phyloP scores from a whole-genome alignment of 164 flowering plant species.

The Aristolochia fimbriata region DNA sequence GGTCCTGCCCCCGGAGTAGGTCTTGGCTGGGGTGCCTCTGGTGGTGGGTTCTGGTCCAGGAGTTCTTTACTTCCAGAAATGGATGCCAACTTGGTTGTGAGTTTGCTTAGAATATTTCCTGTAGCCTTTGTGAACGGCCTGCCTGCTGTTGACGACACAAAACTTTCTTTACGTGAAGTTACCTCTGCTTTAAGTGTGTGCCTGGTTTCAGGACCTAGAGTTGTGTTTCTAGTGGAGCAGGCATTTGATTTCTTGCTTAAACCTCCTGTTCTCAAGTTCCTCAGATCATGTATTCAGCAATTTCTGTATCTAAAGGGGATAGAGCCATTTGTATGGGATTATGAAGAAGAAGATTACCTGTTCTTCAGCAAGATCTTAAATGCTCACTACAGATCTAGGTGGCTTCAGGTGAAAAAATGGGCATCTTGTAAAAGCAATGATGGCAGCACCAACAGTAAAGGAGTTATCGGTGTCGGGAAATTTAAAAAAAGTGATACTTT shows the following conservation, averaged over 20 bases:
- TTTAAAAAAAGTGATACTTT: constrained; percentile 22
- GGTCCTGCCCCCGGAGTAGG: constrained; percentile 97
- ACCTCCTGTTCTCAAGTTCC: constrained; percentile 39
- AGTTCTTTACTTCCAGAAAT: constrained; percentile 40
- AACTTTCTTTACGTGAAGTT: constrained; percentile 20
- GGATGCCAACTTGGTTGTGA: constrained; percentile 45
- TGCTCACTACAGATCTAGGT: constrained; percentile 56
- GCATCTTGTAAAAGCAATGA: constrained; percentile 12
- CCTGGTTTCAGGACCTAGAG: constrained; percentile 54
- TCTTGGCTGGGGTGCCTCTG: constrained; percentile 83
- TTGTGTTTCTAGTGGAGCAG: constrained; percentile 36
- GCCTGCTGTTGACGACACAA: constrained; percentile 22
- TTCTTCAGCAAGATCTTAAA: constrained; percentile 34
- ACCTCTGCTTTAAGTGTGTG: constrained; percentile 40
- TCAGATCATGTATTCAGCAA: constrained; percentile 27
- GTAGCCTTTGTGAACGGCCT: constrained; percentile 9
- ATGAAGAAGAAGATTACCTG: constrained; percentile 45
- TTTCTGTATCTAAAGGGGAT: constrained; percentile 22
- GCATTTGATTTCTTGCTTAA: constrained; percentile 48
- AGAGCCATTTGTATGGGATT: constrained; percentile 31
- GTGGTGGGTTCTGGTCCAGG: constrained; percentile 89
- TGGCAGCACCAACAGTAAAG: constrained; percentile 10
- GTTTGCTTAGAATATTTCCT: constrained; percentile 39
- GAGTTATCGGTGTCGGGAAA: constrained; percentile 6
- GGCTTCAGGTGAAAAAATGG: constrained; percentile 43